These are phyloP conservation scores for Przewalskia tangutica DNA, from an alignment of 257 asterid species.

Conservation along the genomic window DNA sequence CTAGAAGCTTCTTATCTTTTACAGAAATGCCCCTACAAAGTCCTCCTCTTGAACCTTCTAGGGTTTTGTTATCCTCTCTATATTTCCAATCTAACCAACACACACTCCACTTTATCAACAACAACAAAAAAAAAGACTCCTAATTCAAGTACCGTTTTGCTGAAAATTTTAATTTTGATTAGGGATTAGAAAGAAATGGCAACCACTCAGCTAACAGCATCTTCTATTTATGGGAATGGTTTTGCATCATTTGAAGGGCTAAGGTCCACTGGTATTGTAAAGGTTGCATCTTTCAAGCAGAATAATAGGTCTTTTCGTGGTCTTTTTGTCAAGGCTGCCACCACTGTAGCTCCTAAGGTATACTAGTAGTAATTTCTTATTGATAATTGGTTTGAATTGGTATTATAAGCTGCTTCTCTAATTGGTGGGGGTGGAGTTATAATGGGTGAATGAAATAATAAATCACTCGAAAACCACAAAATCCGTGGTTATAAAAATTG, in stretches of 20 bases:
- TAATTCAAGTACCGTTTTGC: not conserved
- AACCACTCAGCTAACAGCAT: constrained; percentile 62
- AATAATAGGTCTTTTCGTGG: constrained; percentile 40
- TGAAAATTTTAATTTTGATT: not conserved
- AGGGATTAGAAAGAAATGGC: constrained; percentile 50
- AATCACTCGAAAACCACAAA: too few relatives aligned
- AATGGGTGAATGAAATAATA: too few relatives aligned
- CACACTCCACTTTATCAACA: not conserved
- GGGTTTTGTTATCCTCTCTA: constrained; percentile 52
- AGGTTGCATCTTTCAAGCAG: constrained; percentile 33
- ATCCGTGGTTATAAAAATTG: too few relatives aligned
- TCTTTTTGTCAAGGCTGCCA: constrained; percentile 79
- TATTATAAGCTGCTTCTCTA: not conserved
- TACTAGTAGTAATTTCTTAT: not conserved
- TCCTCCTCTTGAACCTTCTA: constrained; percentile 25
- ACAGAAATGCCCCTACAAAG: not conserved
- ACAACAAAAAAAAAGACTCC: not conserved
- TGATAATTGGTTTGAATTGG: not conserved
- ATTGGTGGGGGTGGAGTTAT: not conserved
- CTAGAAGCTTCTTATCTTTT: constrained; percentile 8
- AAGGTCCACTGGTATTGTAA: constrained; percentile 36
- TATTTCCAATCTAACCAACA: not conserved
- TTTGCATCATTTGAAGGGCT: constrained; percentile 78
- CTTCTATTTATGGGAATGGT: constrained; percentile 59
- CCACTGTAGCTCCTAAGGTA: constrained; percentile 91